Base-by-base conservation (phyloP, 495 filamentous ascomycete species). In the Daldinia vernicosa region DNA sequence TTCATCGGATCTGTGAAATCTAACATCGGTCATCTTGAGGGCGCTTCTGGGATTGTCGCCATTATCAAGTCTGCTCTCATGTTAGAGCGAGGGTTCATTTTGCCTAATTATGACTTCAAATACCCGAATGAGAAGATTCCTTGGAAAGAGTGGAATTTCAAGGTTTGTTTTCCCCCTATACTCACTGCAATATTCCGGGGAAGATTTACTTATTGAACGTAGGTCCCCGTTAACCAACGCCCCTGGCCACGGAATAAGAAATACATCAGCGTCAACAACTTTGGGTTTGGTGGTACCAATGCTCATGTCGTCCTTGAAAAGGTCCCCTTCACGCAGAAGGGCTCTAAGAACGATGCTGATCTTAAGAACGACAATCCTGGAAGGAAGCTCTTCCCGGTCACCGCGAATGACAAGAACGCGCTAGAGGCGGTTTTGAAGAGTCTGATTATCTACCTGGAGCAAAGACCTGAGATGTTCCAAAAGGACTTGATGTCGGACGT, bases 11-110 rank as follows among this genome's bases (percentile, higher is more conserved):
- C 87, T 0, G 78, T 86, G 1, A 90, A 91, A 11, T 83, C 85
- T 0, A 89, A 89, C 61, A 82, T 89, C 19, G 87, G 88, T 9
- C 89, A 91, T 71, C 66, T 84, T 2, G 89, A 90, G 71, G 85
- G 82, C 11, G 82, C 83, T 12, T 84, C 82, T 57, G 88, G 89
- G 19, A 79, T 91, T 27, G 80, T 86, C 0, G 85, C 84, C 4
- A 69, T 90, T 6, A 86, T 90, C 60, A 90, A 91, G 66, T 82
- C 83, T 0, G 77, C 82, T n/a, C 63, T 89, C 52, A 87, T 87
- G 81, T 75, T 91, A 33, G 86, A 90, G 60, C 83, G 84, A 69
- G 84, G 83, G 19, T 82, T 84, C 75, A 80, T 87, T 63, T 67
- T 81, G 17, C 82, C 84, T 8, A 84, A 83, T 66, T 71, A 87